phyloP scores from a whole-genome alignment of 306 rosid species.

The Hylodesmum podocarpum region DNA sequence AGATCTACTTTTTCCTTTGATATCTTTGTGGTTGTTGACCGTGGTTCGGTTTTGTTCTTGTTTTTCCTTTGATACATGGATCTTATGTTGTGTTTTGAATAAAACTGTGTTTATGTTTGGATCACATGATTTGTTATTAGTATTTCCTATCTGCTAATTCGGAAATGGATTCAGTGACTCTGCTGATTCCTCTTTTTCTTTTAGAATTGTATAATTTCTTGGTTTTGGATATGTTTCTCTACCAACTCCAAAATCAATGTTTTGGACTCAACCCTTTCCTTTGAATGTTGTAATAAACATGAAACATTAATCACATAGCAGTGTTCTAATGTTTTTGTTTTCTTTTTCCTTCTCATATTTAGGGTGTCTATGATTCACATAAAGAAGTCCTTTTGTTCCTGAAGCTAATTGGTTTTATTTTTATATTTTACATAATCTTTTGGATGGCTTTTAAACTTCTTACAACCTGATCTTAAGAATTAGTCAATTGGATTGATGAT shows the following conservation, averaged over 20 bases:
- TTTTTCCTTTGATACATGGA: background rate
- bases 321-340: background rate
- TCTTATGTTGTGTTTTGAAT: conserved; percentile 1
- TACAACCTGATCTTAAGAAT: background rate
- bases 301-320: background rate
- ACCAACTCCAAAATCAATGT: background rate
- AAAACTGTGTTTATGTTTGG: background rate
- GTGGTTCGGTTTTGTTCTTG: conserved; percentile 19
- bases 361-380: background rate
- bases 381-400: background rate
- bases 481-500: background rate
- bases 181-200: background rate
- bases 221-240: background rate
- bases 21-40: conserved; percentile 9
- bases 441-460: background rate
- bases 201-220: background rate
- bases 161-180: too few species aligned
- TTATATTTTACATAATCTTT: background rate
- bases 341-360: background rate
- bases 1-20: conserved; percentile 44
- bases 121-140: conserved; percentile 1
- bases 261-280: background rate
- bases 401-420: background rate
- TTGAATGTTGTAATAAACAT: background rate
- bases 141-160: background rate